Percentiles rank a stretch among this genome's conserved stretches.
phyloP scores from a whole-genome alignment of 2,329 filamentous ascomycete genomes.

The Tolypocladium tropicale region DNA sequence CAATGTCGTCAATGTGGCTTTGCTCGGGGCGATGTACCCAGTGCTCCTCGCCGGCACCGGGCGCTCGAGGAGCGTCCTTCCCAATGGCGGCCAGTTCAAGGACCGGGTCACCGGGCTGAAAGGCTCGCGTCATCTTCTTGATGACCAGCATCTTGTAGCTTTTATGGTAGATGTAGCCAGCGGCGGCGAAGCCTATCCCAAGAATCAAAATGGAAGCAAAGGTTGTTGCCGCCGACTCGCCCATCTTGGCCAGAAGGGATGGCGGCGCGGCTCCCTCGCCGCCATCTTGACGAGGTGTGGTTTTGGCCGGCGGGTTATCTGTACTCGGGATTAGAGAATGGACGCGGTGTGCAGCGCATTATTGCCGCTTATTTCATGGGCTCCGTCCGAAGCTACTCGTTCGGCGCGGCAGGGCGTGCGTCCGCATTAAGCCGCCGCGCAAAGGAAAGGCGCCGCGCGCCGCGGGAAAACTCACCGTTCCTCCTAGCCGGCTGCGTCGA shows the following conservation, averaged over 20 bases:
- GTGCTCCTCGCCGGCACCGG: slow-evolving; percentile 27
- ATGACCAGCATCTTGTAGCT: slow-evolving; percentile 85
- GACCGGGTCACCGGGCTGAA: slow-evolving; percentile 83
- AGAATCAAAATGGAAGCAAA: slow-evolving; percentile 65
- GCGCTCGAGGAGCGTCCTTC: slow-evolving; percentile 40
- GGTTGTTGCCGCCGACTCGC: slow-evolving; percentile 65
- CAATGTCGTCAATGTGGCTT: slow-evolving; percentile 67
- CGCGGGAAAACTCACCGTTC: background rate
- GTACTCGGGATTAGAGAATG: background rate
- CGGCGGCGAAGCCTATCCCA: slow-evolving; percentile 51
- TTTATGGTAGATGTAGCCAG: slow-evolving; percentile 69
- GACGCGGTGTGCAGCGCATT: background rate
- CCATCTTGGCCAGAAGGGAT: slow-evolving; percentile 48
- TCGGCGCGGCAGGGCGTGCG: background rate
- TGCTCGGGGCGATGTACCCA: slow-evolving; percentile 87
- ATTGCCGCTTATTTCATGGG: background rate
- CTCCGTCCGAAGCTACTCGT: background rate
- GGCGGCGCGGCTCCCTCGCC: slow-evolving; percentile 14
- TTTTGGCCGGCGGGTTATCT: background rate
- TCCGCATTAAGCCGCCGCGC: background rate
- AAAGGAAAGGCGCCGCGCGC: background rate
- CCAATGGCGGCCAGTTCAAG: slow-evolving; percentile 65
- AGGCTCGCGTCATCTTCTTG: slow-evolving; percentile 87
- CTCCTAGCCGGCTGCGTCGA: slow-evolving; percentile 1
- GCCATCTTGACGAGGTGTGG: background rate